phyloP scores from a whole-genome alignment of 2,329 filamentous ascomycete species.

The Exophiala mesophila region DNA sequence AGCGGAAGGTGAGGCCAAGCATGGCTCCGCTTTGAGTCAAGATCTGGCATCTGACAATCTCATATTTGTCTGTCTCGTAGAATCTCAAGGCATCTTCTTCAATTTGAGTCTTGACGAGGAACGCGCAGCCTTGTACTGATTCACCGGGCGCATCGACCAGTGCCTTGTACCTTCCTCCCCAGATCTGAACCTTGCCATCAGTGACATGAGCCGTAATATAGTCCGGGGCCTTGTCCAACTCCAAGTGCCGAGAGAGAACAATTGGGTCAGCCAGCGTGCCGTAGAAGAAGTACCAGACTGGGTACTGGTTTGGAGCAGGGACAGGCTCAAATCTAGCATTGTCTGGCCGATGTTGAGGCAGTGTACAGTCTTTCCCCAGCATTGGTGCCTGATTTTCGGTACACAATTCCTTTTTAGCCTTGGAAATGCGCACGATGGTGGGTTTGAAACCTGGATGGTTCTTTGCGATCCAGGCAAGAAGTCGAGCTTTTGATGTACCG shows the following conservation, averaged over 20 bases:
- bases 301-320: conserved; percentile 31
- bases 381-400: conserved; percentile 23
- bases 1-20: conserved; percentile 18
- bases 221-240: conserved; percentile 25
- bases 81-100: conserved; percentile 32
- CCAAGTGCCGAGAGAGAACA: conserved; percentile 32
- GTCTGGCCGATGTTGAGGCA: conserved; percentile 29
- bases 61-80: conserved; percentile 39
- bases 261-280: conserved; percentile 33
- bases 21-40: conserved; percentile 13
- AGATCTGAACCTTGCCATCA: conserved; percentile 32
- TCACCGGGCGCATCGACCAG: conserved; percentile 31
- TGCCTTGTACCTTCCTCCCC: conserved; percentile 39
- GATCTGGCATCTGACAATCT: conserved; percentile 35
- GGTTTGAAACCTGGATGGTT: conserved; percentile 24
- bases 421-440: conserved; percentile 27
- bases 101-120: conserved; percentile 29
- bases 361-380: conserved; percentile 27
- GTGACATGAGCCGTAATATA: conserved; percentile 29
- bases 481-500: conserved; percentile 10
- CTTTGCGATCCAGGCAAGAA: conserved; percentile 20
- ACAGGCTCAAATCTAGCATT: neutral
- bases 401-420: conserved; percentile 29
- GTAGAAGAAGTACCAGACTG: conserved; percentile 44
- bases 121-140: conserved; percentile 30